Conservation (phyloP, 805 yeast species). For the Wickerhamiella spandovensis region DNA sequence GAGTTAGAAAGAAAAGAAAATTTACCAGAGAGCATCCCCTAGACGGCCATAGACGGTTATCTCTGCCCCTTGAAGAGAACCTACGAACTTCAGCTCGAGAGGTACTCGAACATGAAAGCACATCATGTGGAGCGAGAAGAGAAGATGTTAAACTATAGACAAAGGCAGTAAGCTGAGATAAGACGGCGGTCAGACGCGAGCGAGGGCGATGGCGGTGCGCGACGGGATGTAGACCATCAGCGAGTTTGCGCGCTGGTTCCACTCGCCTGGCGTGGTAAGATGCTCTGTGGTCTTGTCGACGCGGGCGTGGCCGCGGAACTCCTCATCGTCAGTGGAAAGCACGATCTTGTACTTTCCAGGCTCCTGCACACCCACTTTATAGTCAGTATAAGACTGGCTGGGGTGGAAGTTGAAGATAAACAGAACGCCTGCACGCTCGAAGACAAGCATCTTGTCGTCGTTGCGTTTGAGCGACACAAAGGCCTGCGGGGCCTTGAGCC, state of each 20-base stretch:
- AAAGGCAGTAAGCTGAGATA: too few relatives aligned
- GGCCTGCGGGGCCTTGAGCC: slow-evolving; percentile 64
- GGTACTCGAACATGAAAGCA: too few relatives aligned
- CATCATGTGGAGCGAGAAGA: too few relatives aligned
- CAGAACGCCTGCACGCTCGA: slow-evolving; percentile 73
- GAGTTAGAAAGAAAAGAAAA: too few relatives aligned
- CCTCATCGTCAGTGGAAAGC: slow-evolving; percentile 55
- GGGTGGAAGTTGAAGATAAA: slow-evolving; percentile 90
- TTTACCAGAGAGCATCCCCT: too few relatives aligned
- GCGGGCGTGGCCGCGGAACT: slow-evolving; percentile 74
- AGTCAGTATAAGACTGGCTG: slow-evolving; percentile 66
- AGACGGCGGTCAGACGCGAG: too few relatives aligned
- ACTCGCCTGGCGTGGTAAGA: slow-evolving; percentile 57
- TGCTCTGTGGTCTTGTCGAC: slow-evolving; percentile 42
- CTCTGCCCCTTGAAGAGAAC: too few relatives aligned
- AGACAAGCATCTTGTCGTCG: slow-evolving; percentile 74
- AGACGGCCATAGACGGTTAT: too few relatives aligned
- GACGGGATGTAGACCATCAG: slow-evolving; percentile 72
- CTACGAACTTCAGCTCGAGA: too few relatives aligned
- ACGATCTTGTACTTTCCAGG: slow-evolving; percentile 67
- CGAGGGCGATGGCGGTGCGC: slow-evolving; percentile 54
- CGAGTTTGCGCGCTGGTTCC: slow-evolving; percentile 72
- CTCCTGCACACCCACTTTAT: slow-evolving; percentile 75
- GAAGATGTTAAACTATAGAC: too few relatives aligned
- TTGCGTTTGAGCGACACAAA: slow-evolving; percentile 83